Conservation (phyloP, 345 rosid genomes). For the Zanthoxylum bungeanum region DNA sequence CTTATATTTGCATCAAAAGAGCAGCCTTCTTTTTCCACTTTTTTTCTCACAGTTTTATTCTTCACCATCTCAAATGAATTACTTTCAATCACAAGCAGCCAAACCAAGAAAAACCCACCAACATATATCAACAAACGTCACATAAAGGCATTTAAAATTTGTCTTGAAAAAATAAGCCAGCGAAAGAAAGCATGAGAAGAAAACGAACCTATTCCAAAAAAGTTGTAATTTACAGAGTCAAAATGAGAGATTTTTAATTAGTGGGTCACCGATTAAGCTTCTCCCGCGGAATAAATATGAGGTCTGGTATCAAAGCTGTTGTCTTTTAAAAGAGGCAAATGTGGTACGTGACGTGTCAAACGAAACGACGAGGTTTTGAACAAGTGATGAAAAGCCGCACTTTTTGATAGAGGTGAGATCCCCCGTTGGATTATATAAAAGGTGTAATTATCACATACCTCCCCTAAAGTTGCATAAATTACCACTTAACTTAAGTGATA, state of each 20-base stretch:
- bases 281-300: constrained; percentile 15
- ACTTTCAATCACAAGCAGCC: neutral
- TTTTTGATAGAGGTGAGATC: neutral
- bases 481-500: accelerated
- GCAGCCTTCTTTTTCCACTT: neutral
- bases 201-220: constrained; percentile 2
- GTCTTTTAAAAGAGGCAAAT: neutral
- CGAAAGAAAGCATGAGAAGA: neutral
- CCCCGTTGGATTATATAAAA: neutral
- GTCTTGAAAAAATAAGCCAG: neutral
- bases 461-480: neutral
- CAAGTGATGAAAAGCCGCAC: neutral
- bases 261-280: constrained; percentile 4
- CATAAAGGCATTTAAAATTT: neutral
- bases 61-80: neutral
- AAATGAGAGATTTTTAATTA: neutral
- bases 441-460: neutral
- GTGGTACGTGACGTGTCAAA: neutral
- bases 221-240: neutral
- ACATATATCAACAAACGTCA: neutral
- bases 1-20: neutral
- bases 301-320: neutral
- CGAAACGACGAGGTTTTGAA: neutral
- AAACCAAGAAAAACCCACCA: neutral
- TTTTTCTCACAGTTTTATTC: neutral